Evolutionary conservation across 768 basidiomycete genomes (phyloP).

Genomic region (Hericium erinaceus): DNA sequence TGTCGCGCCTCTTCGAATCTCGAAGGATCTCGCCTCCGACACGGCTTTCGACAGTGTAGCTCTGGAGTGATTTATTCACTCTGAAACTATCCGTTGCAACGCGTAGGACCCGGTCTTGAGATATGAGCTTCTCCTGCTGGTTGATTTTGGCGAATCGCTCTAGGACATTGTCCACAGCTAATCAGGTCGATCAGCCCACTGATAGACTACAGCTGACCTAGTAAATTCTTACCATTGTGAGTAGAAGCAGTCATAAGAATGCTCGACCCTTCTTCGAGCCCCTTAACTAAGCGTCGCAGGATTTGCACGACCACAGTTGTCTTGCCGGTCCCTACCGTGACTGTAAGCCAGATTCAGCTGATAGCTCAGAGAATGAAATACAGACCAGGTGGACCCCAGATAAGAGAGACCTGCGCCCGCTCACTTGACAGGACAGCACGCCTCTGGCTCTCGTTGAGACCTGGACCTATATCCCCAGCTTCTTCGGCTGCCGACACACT

Average conservation of each 20-base stretch:
- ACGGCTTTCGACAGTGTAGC: conserved; percentile 54
- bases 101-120: conserved; percentile 51
- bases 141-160: conserved; percentile 51
- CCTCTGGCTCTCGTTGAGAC: conserved; percentile 48
- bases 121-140: conserved; percentile 30
- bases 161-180: conserved; percentile 63
- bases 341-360: not conserved
- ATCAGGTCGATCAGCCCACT: not conserved
- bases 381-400: conserved; percentile 63
- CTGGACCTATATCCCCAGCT: conserved; percentile 8
- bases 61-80: conserved; percentile 47
- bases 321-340: conserved; percentile 51
- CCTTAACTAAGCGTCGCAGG: conserved; percentile 32
- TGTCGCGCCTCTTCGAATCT: conserved; percentile 44
- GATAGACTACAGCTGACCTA: too few species aligned
- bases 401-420: conserved; percentile 36
- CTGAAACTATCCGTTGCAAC: conserved; percentile 58
- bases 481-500: not conserved
- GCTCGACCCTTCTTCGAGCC: conserved; percentile 26
- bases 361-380: not conserved
- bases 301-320: conserved; percentile 63
- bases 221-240: conserved; percentile 40
- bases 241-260: conserved; percentile 68
- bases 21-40: conserved; percentile 58
- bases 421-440: conserved; percentile 37